Evolutionary conservation across 441 rosid species (phyloP), one percentile per base, ranked within the genome.

Genomic region (Pelargonium fulgidum): DNA sequence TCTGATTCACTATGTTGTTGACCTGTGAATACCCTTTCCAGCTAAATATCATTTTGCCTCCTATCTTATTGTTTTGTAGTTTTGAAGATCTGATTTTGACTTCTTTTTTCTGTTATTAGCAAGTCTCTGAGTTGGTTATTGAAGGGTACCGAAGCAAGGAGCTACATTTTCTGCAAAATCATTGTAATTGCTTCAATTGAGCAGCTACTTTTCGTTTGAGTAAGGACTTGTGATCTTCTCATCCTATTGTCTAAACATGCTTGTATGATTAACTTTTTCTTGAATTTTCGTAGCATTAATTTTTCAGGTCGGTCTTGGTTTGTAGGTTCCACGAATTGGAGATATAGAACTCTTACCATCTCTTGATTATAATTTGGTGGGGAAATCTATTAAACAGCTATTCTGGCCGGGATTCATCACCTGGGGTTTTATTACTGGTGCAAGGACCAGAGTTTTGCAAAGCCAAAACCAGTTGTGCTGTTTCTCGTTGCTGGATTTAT

Each of bases 321-420:
- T 54, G 69, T 70, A 84, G 84, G 83, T 77, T 65, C 69, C 69
- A 74, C 70, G 64, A 68, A 62, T 39, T 70, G 50, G 75, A 54
- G 50, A 67, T 47, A 71, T 56, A 70, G 70, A 69, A 47, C 36
- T 64, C 29, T 10, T 20, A 20, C 63, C 63, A 1, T 58, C 56
- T 66, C 65, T n/a, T 17, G 73, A 68, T 42, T 41, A 64, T 22
- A 71, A 61, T 62, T 66, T 50, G 58, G 62, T 48, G 11, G 75
- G 67, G 39, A 68, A 62, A 20, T 58, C 68, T 65, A 64, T 70
- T 50, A 22, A 71, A 68, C 72, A 68, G 68, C 62, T 81, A 80
- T 64, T 79, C 95, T 90, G 95, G 92, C 91, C 88, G 86, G 93
- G 97, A 86, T 82, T 75, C 82, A 79, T 66, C 78, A 72, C 83